Conservation (phyloP, 2,329 filamentous ascomycete genomes). For the Daldinia sp. region DNA sequence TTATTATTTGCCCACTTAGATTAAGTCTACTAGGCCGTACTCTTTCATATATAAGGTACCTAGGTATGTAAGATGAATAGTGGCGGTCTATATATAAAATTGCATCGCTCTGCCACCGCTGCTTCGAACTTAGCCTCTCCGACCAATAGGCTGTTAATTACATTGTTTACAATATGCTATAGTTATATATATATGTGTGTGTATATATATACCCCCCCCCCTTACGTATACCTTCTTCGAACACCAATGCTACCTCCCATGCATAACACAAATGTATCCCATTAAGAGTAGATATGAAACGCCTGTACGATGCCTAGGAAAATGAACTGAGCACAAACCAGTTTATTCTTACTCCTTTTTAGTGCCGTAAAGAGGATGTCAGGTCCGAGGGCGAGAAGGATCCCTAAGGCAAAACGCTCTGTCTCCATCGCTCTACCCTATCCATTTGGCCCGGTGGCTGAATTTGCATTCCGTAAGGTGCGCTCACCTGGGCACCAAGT, state of each 20-base stretch:
- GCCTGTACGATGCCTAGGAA: conserved; percentile 37
- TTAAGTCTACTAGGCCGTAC: neutral
- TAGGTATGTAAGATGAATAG: neutral
- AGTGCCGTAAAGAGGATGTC: neutral
- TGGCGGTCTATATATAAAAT: neutral
- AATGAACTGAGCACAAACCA: conserved; percentile 13
- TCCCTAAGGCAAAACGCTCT: conserved; percentile 48
- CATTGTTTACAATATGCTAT: conserved; percentile 24
- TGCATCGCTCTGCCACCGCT: neutral
- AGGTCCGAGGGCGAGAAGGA: neutral
- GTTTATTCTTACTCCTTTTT: neutral
- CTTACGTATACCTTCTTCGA: conserved; percentile 21
- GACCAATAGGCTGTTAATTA: conserved; percentile 23
- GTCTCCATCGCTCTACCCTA: conserved; percentile 52
- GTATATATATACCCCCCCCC: neutral
- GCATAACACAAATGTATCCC: conserved; percentile 25
- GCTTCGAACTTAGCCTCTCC: neutral
- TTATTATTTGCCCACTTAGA: neutral
- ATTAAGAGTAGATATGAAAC: conserved; percentile 27
- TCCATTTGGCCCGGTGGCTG: conserved; percentile 50
- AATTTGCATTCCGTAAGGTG: conserved; percentile 43
- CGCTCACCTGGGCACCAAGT: conserved; percentile 40
- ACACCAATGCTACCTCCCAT: conserved; percentile 36
- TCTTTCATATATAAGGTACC: neutral
- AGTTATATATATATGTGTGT: conserved; percentile 14